These are phyloP conservation scores for Carallia pectinifolia DNA, from an alignment of 345 rosid species.

Conservation along the genomic window DNA sequence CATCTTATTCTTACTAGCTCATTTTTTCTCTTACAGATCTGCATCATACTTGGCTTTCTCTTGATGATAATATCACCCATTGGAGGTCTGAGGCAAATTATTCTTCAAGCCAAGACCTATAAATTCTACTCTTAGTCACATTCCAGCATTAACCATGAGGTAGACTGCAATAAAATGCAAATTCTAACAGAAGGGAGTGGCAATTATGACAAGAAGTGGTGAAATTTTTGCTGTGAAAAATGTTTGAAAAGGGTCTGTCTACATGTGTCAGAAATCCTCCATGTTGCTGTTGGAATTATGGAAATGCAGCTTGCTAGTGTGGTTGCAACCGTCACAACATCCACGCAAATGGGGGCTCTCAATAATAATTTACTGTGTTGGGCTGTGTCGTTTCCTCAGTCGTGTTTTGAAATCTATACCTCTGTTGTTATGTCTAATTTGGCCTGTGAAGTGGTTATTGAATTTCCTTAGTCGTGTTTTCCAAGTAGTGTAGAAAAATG, in stretches of 20 bases:
- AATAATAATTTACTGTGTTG: neutral
- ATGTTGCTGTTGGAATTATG: too few relatives aligned
- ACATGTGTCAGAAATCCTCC: too few relatives aligned
- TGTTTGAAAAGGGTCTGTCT: too few relatives aligned
- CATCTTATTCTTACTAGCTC: neutral
- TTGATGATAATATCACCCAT: conserved; percentile 30
- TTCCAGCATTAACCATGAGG: neutral
- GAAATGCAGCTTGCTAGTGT: too few relatives aligned
- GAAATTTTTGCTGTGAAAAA: too few relatives aligned
- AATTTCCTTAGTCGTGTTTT: neutral
- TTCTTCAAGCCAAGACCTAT: conserved; percentile 23
- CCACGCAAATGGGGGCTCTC: neutral
- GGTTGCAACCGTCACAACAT: too few relatives aligned
- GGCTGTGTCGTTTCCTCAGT: neutral
- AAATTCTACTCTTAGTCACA: conserved; percentile 20
- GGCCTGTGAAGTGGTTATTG: neutral
- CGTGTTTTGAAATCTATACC: neutral
- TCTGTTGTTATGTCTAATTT: neutral
- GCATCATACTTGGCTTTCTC: conserved; percentile 21
- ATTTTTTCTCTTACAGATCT: conserved; percentile 13
- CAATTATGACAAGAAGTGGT: neutral
- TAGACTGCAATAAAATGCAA: neutral
- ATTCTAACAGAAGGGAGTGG: neutral
- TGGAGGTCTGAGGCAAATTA: conserved; percentile 29
- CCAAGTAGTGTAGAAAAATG: neutral